Conservation (phyloP, 495 filamentous ascomycete genomes). For the Neurospora tetraspora region DNA sequence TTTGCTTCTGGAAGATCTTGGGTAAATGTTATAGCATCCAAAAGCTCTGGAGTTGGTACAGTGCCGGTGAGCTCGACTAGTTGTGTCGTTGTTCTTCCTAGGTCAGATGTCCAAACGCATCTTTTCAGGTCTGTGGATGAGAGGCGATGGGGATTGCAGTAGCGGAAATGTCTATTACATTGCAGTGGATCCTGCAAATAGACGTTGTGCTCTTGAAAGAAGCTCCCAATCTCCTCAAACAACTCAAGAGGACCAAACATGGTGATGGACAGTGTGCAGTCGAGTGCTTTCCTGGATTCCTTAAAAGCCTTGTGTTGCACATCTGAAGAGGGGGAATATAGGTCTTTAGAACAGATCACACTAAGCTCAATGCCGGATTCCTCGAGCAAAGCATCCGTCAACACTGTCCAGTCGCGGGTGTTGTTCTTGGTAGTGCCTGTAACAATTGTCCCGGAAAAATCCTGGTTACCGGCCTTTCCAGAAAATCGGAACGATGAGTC, state of each 20-base stretch:
- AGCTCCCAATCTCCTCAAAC: slow-evolving; percentile 24
- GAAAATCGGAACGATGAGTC: background rate
- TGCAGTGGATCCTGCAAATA: slow-evolving; percentile 32
- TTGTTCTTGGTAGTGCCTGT: accelerated
- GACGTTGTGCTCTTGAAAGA: slow-evolving; percentile 19
- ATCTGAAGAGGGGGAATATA: accelerated
- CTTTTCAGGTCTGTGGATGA: slow-evolving; percentile 16
- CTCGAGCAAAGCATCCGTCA: background rate
- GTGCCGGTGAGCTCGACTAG: background rate
- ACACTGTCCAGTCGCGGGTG: background rate
- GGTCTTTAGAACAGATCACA: background rate
- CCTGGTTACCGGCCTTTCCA: background rate
- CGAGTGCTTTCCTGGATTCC: accelerated
- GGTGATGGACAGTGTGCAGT: slow-evolving; percentile 13
- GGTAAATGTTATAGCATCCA: slow-evolving; percentile 5
- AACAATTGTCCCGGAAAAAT: background rate
- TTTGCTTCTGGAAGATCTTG: slow-evolving; percentile 14
- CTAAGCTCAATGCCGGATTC: background rate
- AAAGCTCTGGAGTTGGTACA: background rate
- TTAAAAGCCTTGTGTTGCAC: background rate
- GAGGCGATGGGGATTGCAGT: slow-evolving; percentile 36
- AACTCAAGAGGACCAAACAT: slow-evolving; percentile 20
- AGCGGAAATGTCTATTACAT: slow-evolving; percentile 24
- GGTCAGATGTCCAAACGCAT: background rate
- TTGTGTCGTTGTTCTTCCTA: background rate